Evolutionary conservation across 192 early-diverging fungal genomes (phyloP), one percentile per base, ranked within the genome.

Genomic region (Spizellomyces sp.): DNA sequence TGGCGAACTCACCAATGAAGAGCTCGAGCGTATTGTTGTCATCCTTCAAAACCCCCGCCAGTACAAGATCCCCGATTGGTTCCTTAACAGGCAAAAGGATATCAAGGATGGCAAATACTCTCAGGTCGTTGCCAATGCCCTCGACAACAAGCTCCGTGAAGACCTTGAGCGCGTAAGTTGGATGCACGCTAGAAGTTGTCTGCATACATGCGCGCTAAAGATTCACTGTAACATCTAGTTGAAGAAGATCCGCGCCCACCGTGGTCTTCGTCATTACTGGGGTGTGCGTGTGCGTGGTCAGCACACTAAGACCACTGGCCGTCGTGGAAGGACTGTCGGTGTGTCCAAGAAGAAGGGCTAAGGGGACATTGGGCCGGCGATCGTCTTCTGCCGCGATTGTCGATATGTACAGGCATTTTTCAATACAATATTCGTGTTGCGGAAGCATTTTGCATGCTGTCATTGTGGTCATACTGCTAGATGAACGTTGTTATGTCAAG

Each of bases 31-130:
- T 77, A 83, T 99, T 62, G 95, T 99, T 67, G 94, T 90, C 79
- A 99, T 99, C 82, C 89, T 99, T 84, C 96, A 99, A 85, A 96
- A 98, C 93, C 96, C 96, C 65, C 91, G 91, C 77, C 94, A 99
- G 86, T 99, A 95, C 91, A 96, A 96, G 90, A 96, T 99, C 87
- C 96, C 96, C 69, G 86, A 93, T 85, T 99, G 96, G 96, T 99
- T 97, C 93, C 90, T 99, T 67, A 99, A 99, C 92, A 91, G 95
- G 83, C 96, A 99, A 84, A 98, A 97, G 92, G 95, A 98, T 87
- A 90, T 94, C 79, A 86, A 90, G 74, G 91, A 94, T 79, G 95
- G 95, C 81, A 95, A 94, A 85, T 95, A 92, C 91, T 88, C 91
- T 69, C 96, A 99, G 86, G 83, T 93, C 69, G 85, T 99, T 75